These are phyloP conservation scores for Aegilops longissima DNA, from an alignment of 176 grass and related monocot genomes.

Conservation along the genomic window DNA sequence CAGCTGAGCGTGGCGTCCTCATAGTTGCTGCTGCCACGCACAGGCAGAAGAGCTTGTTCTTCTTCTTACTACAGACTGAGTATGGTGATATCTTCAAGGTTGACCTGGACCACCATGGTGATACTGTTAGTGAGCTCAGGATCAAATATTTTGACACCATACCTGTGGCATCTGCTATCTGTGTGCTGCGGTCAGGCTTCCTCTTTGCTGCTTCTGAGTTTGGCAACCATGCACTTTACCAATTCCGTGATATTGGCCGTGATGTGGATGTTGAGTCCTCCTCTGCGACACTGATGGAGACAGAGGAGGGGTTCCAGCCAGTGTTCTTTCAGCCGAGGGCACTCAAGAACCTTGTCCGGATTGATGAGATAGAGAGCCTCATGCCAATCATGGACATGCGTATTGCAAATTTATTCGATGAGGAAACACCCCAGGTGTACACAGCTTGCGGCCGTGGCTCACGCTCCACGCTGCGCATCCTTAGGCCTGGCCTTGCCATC, in stretches of 20 bases:
- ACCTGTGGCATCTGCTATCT: conserved; percentile 78
- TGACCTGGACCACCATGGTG: conserved; percentile 66
- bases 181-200: conserved; percentile 71
- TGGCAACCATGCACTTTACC: conserved; percentile 88
- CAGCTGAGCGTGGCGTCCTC: conserved; percentile 88
- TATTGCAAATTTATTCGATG: conserved; percentile 86
- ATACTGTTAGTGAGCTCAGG: conserved; percentile 76
- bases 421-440: conserved; percentile 94
- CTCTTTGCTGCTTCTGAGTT: conserved; percentile 92
- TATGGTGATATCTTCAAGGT: conserved; percentile 95
- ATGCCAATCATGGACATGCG: conserved; percentile 99
- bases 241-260: conserved; percentile 86
- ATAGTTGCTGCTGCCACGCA: conserved; percentile 94
- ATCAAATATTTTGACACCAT: conserved; percentile 99
- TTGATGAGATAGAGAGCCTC: conserved; percentile 78
- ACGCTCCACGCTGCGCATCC: conserved; percentile 75
- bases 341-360: conserved; percentile 69
- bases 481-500: conserved; percentile 93
- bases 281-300: conserved; percentile 89
- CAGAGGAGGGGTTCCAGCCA: conserved; percentile 93
- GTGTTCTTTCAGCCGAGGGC: conserved; percentile 93
- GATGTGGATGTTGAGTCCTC: conserved; percentile 92
- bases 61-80: conserved; percentile 90
- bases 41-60: conserved; percentile 87
- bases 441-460: conserved; percentile 83